Conservation (phyloP, 176 grass and related monocot species). For the Tillandsia leiboldiana region DNA sequence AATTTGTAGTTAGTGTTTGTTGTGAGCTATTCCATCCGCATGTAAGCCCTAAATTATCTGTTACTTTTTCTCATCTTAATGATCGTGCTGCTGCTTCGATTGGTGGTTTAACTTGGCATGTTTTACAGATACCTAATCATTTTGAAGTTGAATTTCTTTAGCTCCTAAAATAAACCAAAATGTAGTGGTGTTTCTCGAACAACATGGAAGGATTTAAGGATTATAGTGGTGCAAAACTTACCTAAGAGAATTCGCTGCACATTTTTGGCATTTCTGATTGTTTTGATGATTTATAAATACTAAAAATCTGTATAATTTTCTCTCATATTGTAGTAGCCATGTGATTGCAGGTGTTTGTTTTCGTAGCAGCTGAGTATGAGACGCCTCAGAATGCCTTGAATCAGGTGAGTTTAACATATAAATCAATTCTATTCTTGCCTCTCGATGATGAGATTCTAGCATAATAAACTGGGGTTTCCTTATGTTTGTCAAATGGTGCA, state of each 20-base stretch:
- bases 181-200: not conserved
- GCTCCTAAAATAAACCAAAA: not conserved
- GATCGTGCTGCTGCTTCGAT: no score
- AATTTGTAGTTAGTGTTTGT: no score
- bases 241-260: not conserved
- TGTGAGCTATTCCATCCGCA: no score
- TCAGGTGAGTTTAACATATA: slow-evolving; percentile 41
- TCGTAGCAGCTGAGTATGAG: slow-evolving; percentile 92
- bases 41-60: no score
- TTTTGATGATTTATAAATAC: no score
- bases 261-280: not conserved
- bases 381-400: slow-evolving; percentile 83
- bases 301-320: not conserved
- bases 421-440: not conserved
- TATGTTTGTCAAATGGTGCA: not conserved
- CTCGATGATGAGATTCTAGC: not conserved
- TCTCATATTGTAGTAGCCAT: slow-evolving; percentile 1
- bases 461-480: not conserved
- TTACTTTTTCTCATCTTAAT: no score
- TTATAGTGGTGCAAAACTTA: not conserved
- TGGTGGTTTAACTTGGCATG: not conserved
- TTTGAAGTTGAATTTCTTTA: not conserved
- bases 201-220: not conserved
- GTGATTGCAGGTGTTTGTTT: slow-evolving; percentile 82
- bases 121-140: not conserved